Evolutionary conservation across 805 yeast genomes (phyloP).

Genomic region (Blastobotrys peoriensis): DNA sequence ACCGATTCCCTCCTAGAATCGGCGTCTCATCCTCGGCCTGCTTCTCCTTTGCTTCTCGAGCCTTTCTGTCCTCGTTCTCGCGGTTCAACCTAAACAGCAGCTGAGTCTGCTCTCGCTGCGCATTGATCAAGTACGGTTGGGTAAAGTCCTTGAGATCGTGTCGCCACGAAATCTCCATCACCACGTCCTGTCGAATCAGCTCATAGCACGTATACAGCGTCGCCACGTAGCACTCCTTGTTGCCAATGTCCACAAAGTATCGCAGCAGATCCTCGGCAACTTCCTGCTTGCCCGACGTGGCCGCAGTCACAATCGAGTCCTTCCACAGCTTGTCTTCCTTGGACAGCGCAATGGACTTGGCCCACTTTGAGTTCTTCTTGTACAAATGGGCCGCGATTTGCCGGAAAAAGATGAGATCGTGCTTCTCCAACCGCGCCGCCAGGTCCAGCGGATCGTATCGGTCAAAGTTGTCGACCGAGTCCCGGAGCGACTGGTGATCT

Average conservation of each 20-base stretch:
- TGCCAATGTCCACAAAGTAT: constrained; percentile 94
- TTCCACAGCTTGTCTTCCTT: constrained; percentile 93
- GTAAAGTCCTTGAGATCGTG: constrained; percentile 75
- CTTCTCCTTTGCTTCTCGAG: constrained; percentile 41
- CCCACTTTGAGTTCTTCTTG: constrained; percentile 91
- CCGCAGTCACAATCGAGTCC: constrained; percentile 89
- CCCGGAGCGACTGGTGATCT: constrained; percentile 83
- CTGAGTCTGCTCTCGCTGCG: constrained; percentile 71
- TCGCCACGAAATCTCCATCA: constrained; percentile 87
- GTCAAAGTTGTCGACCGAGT: constrained; percentile 83
- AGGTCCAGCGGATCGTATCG: constrained; percentile 88
- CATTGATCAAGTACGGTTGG: constrained; percentile 86
- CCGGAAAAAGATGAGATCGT: constrained; percentile 85
- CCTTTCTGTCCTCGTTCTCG: constrained; percentile 67
- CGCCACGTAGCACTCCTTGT: constrained; percentile 91
- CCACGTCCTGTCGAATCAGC: constrained; percentile 72
- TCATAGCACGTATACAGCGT: constrained; percentile 82
- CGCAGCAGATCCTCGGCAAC: constrained; percentile 83
- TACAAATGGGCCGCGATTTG: constrained; percentile 92
- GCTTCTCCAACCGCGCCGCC: constrained; percentile 90
- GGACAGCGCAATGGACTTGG: constrained; percentile 77
- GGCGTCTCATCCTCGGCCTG: constrained; percentile 43
- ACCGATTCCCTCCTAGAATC: constrained; percentile 49
- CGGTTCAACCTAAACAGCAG: constrained; percentile 57
- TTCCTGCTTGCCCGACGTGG: constrained; percentile 68